These are phyloP conservation scores for Schoenoplectus tabernaemontani DNA, from an alignment of 202 grass and related monocot species.

Conservation along the genomic window DNA sequence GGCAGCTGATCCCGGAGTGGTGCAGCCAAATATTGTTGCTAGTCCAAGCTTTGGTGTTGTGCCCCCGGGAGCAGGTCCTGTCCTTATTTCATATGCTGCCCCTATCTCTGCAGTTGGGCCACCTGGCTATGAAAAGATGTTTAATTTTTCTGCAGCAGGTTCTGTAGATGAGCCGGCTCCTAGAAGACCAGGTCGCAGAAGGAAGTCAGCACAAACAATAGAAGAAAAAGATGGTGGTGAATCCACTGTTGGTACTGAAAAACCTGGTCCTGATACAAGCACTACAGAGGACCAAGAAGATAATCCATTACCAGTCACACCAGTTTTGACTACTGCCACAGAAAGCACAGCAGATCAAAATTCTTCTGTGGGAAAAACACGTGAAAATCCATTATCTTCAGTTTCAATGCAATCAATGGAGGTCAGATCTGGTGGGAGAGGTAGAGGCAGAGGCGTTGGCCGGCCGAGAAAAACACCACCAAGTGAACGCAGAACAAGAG, in stretches of 20 bases:
- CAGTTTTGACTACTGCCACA: background rate
- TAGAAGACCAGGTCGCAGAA: conserved; percentile 44
- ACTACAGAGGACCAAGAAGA: conserved; percentile 25
- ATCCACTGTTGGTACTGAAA: conserved; percentile 16
- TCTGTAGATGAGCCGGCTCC: conserved; percentile 38
- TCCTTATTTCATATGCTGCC: conserved; percentile 25
- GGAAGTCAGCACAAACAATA: conserved; percentile 44
- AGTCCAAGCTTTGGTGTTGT: background rate
- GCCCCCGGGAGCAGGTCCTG: conserved; percentile 18
- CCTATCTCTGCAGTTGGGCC: conserved; percentile 35
- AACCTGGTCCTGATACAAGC: conserved; percentile 22
- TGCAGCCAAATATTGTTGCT: conserved; percentile 25
- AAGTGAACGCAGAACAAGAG: conserved; percentile 34
- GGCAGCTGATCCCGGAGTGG: background rate
- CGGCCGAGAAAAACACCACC: conserved; percentile 36
- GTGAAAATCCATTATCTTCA: conserved; percentile 20
- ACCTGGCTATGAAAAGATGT: conserved; percentile 37
- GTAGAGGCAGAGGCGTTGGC: conserved; percentile 18
- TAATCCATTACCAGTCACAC: background rate
- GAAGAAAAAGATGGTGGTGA: conserved; percentile 33
- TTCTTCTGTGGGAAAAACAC: background rate
- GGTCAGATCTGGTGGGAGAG: conserved; percentile 12
- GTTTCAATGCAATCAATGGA: conserved; percentile 22
- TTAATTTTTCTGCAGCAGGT: conserved; percentile 29
- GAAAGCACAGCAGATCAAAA: conserved; percentile 7